Percentiles rank a stretch among this genome's conserved stretches.
These are phyloP conservation scores for Sporobolus alterniflorus DNA, from an alignment of 202 grass and related monocot genomes.

Conservation along the genomic window DNA sequence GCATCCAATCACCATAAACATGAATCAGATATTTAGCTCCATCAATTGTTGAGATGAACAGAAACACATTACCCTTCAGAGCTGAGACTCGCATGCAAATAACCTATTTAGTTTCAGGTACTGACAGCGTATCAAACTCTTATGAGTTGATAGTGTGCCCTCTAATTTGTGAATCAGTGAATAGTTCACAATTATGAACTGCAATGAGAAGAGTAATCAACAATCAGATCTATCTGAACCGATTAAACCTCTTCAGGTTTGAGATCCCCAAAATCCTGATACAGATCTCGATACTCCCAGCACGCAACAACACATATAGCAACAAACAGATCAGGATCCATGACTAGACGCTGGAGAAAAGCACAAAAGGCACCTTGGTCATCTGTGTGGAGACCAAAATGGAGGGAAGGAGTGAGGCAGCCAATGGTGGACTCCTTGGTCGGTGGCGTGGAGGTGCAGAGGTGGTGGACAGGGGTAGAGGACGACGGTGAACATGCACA, in stretches of 20 bases:
- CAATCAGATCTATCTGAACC: neutral
- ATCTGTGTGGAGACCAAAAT: too few species aligned
- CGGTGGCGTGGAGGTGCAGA: too few species aligned
- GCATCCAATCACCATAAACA: neutral
- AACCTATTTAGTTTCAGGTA: too few species aligned
- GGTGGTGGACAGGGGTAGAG: too few species aligned
- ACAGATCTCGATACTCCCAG: neutral
- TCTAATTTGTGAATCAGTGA: neutral
- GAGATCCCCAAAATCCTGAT: neutral
- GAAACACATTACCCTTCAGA: neutral
- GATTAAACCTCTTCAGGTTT: neutral
- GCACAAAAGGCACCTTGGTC: too few species aligned
- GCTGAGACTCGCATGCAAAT: neutral
- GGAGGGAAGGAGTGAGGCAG: too few species aligned
- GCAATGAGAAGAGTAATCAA: neutral
- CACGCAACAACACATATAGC: neutral
- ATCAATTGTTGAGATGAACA: neutral
- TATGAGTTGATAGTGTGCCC: too few species aligned
- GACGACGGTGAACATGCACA: too few species aligned
- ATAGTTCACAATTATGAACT: neutral
- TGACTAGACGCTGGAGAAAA: too few species aligned
- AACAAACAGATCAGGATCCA: neutral
- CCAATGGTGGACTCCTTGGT: too few species aligned
- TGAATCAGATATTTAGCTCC: neutral
- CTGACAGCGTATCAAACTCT: too few species aligned